Evolutionary conservation across 495 filamentous ascomycete species (phyloP).

Genomic region (Halenospora varia): DNA sequence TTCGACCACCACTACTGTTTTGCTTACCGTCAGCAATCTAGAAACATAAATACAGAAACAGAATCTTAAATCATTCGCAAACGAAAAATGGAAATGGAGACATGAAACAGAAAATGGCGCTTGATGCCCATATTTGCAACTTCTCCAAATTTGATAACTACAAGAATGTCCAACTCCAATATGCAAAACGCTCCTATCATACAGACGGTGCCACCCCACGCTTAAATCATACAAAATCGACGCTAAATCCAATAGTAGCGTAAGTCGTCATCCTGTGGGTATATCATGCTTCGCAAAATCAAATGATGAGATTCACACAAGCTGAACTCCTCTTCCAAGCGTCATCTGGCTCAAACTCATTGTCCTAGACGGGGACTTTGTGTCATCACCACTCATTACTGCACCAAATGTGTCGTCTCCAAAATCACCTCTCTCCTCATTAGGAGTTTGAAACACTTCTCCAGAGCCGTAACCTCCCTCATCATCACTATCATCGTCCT

Average conservation of each 20-base stretch:
- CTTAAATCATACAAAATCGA: constrained; percentile 5
- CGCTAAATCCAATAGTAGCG: constrained; percentile 1
- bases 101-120: too few relatives aligned
- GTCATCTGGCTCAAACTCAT: constrained; percentile 48
- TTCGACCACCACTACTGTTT: too few relatives aligned
- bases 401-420: constrained; percentile 42
- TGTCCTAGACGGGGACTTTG: constrained; percentile 40
- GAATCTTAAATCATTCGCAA: neutral
- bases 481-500: constrained; percentile 20
- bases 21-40: neutral
- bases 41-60: neutral
- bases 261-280: neutral
- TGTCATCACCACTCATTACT: constrained; percentile 31
- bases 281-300: constrained; percentile 5
- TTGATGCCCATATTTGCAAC: too few relatives aligned
- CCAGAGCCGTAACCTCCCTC: constrained; percentile 23
- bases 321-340: constrained; percentile 18
- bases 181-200: neutral
- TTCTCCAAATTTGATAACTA: neutral
- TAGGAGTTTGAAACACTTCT: constrained; percentile 42
- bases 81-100: too few relatives aligned
- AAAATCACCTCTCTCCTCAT: constrained; percentile 30
- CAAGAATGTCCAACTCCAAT: neutral
- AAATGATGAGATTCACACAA: constrained; percentile 1
- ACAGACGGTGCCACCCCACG: neutral